Base-by-base conservation (phyloP, 2,329 filamentous ascomycete species). In the Colletotrichum brevisporum region DNA sequence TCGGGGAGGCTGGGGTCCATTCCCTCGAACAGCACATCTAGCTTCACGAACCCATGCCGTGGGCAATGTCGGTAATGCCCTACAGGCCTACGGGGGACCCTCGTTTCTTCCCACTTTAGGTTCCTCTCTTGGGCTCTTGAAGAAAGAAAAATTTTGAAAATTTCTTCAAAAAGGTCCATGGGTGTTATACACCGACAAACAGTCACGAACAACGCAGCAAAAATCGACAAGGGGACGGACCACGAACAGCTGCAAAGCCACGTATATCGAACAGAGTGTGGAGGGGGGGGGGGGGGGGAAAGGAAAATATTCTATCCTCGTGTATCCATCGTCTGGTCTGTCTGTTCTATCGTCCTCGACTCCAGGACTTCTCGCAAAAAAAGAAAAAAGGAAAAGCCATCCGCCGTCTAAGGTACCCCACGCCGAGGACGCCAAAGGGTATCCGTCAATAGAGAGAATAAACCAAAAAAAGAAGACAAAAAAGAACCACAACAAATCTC, bases 371-470 rank as follows among this genome's bases (percentile, higher is more conserved):
- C 9, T 24, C 21, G 21, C 10, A 47, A 9, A n/a, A 47, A 18
- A 18, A 5, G 6, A 53, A 31, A 31, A 31, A 15, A 53, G 36
- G 26, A 53, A 53, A 53, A 10, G 10, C 31, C 31, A 36, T 16
- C 21, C 55, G 15, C 62, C 54, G 45, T 67, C 67, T 69, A 69
- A 43, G 31, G 43, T 55, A 45, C 63, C 31, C 56, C 63, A 48
- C 48, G 57, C 67, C 67, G 9, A 50, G 67, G 67, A 67, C 63
- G 67, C 67, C 67, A 50, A 53, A 68, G 67, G 67, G 67, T 70
- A 70, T 70, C 63, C 67, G 27, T 68, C 67, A 57, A 48, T 10
- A 36, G 6, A 13, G 13, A 13, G 13, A 52, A 59, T 39, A 21
- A 31, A 51, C 13, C 43, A 27, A 57, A 52, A 60, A 26, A 47